phyloP scores from a whole-genome alignment of 768 basidiomycete genomes.

The Agrocybe praecox region DNA sequence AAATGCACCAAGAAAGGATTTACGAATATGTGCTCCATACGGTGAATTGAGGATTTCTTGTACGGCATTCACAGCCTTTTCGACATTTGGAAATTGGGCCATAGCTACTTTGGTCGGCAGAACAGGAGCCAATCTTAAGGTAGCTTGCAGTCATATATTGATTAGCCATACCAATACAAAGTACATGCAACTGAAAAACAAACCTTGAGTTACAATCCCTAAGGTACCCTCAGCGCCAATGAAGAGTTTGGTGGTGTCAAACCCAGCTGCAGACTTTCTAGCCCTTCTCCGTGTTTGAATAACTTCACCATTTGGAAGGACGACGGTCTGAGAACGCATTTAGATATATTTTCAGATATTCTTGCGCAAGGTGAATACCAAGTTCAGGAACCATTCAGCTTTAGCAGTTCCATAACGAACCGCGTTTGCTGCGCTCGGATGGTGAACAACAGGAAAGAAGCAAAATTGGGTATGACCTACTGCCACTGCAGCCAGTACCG shows the following conservation, averaged over 20 bases:
- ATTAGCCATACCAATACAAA: neutral
- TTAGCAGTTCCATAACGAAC: conserved; percentile 88
- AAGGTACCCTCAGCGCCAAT: conserved; percentile 90
- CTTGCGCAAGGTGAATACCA: conserved; percentile 43
- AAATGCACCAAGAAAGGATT: conserved; percentile 25
- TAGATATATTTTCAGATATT: neutral
- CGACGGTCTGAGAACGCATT: conserved; percentile 56
- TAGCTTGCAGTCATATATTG: conserved; percentile 48
- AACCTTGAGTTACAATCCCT: conserved; percentile 88
- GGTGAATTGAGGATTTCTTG: conserved; percentile 75
- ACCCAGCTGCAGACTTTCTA: conserved; percentile 86
- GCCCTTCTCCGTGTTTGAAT: conserved; percentile 83
- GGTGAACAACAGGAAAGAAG: neutral
- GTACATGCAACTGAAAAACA: neutral
- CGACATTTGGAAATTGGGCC: conserved; percentile 82
- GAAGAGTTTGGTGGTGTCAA: conserved; percentile 85
- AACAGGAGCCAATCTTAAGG: conserved; percentile 77
- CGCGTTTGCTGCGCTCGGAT: conserved; percentile 60
- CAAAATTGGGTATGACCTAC: conserved; percentile 38
- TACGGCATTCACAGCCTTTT: conserved; percentile 78
- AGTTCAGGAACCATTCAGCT: conserved; percentile 85
- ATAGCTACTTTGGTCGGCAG: conserved; percentile 87
- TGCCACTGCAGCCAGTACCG: conserved; percentile 84
- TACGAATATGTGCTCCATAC: conserved; percentile 74
- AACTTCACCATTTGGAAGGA: conserved; percentile 82